Evolutionary conservation across 352 stramenopile genomes (phyloP).

Genomic region (Plasmopara viticola): DNA sequence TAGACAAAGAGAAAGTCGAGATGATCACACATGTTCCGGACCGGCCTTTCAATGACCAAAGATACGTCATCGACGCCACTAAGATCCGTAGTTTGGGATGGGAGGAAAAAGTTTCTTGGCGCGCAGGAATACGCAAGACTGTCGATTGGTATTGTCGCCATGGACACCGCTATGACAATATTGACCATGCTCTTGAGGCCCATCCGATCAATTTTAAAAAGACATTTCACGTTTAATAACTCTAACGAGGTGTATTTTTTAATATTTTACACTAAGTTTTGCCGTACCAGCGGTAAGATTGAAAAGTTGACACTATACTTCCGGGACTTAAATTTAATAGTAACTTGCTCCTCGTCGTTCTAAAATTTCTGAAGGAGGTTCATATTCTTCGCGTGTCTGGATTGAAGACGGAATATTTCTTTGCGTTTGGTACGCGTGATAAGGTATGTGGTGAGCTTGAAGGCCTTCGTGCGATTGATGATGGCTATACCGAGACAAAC

Average conservation of each 20-base stretch:
- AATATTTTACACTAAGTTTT: constrained; percentile 4
- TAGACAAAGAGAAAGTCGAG: constrained; percentile 34
- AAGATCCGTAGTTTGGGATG: constrained; percentile 92
- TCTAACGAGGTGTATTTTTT: no score
- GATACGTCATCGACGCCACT: constrained; percentile 93
- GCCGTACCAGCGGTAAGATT: not conserved
- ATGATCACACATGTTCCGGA: constrained; percentile 77
- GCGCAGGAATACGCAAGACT: constrained; percentile 1
- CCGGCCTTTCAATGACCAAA: constrained; percentile 96
- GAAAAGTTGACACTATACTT: not conserved
- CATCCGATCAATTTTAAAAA: constrained; percentile 78
- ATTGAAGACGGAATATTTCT: constrained; percentile 8
- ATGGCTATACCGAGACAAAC: constrained; percentile 22
- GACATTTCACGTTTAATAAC: constrained; percentile 31
- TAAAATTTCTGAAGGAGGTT: constrained; percentile 16
- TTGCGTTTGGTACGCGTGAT: constrained; percentile 8
- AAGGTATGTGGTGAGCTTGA: constrained; percentile 7
- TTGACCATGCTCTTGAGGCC: constrained; percentile 75
- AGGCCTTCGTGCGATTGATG: constrained; percentile 21
- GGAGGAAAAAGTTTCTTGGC: constrained; percentile 61
- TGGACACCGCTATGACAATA: constrained; percentile 58
- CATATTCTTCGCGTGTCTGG: constrained; percentile 24
- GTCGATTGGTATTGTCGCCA: constrained; percentile 16
- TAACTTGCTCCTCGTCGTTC: constrained; percentile 17
- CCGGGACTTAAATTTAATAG: constrained; percentile 7